Conservation (phyloP, 75 land plant species). For the Pseudotsuga menziesii region DNA sequence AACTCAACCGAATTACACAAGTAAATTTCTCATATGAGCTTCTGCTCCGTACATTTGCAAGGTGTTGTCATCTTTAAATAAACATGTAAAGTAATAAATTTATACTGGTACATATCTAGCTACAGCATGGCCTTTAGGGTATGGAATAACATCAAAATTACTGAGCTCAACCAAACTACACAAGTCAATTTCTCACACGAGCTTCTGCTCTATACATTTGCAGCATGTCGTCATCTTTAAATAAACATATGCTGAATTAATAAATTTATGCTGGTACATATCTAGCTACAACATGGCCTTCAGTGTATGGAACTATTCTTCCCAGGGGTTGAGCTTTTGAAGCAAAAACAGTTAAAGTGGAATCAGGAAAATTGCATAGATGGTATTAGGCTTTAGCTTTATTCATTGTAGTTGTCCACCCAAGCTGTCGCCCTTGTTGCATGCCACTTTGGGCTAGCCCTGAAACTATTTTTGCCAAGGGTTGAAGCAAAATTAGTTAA, state of each 20-base stretch:
- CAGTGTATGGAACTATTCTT: background rate
- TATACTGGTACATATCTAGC: background rate
- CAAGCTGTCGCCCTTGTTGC: too few relatives aligned
- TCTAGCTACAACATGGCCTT: background rate
- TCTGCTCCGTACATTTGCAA: background rate
- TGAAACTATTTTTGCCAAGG: background rate
- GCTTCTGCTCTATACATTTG: background rate
- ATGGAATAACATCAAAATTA: background rate
- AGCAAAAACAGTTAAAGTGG: background rate
- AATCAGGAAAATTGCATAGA: too few relatives aligned
- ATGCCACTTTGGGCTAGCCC: too few relatives aligned
- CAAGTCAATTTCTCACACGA: background rate
- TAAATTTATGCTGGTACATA: background rate
- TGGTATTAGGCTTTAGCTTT: too few relatives aligned
- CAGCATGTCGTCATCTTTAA: background rate
- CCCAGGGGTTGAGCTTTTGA: background rate
- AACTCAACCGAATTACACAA: background rate
- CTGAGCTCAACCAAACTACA: background rate
- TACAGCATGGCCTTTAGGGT: background rate
- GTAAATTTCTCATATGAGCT: background rate
- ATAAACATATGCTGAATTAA: background rate
- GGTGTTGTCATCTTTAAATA: background rate
- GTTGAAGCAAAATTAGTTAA: background rate
- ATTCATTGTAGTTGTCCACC: too few relatives aligned
- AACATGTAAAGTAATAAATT: background rate